Percentiles rank a stretch among this genome's conserved stretches.
Evolutionary conservation across 208 protist species (phyloP).

Genomic region (Herpetomonas tarakana): DNA sequence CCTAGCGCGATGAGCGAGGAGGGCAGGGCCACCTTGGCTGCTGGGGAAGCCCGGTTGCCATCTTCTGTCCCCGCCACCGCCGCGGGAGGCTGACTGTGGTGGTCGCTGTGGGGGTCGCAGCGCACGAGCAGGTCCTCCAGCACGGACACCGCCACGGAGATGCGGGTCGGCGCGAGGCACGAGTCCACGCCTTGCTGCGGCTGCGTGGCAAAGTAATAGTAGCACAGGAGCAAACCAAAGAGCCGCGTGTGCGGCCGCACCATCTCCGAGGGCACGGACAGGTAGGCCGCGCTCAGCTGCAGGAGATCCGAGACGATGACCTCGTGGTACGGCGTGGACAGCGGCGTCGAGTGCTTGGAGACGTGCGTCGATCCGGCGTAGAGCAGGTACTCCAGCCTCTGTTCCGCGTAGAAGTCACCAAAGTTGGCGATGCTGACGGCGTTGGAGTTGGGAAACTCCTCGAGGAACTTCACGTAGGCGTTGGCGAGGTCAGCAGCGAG

Average conservation of each 20-base stretch:
- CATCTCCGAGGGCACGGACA: slow-evolving; percentile 40
- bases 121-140: no score
- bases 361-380: slow-evolving; percentile 35
- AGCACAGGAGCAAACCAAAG: slow-evolving; percentile 61
- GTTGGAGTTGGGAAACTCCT: slow-evolving; percentile 19
- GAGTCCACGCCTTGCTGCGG: slow-evolving; percentile 12
- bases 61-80: background rate
- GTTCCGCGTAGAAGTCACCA: slow-evolving; percentile 37
- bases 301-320: slow-evolving; percentile 52
- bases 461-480: slow-evolving; percentile 35
- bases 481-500: slow-evolving; percentile 55
- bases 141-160: background rate
- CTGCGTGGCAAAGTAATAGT: slow-evolving; percentile 68
- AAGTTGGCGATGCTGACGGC: slow-evolving; percentile 43
- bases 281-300: slow-evolving; percentile 54
- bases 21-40: background rate
- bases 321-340: slow-evolving; percentile 36
- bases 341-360: background rate
- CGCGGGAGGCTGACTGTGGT: no score
- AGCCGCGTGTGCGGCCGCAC: slow-evolving; percentile 32
- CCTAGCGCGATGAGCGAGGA: background rate
- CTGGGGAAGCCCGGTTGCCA: no score
- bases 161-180: background rate
- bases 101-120: no score
- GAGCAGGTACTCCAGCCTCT: slow-evolving; percentile 63